Conservation (phyloP, 352 stramenopile species). For the Elongisporangium undulatum region DNA sequence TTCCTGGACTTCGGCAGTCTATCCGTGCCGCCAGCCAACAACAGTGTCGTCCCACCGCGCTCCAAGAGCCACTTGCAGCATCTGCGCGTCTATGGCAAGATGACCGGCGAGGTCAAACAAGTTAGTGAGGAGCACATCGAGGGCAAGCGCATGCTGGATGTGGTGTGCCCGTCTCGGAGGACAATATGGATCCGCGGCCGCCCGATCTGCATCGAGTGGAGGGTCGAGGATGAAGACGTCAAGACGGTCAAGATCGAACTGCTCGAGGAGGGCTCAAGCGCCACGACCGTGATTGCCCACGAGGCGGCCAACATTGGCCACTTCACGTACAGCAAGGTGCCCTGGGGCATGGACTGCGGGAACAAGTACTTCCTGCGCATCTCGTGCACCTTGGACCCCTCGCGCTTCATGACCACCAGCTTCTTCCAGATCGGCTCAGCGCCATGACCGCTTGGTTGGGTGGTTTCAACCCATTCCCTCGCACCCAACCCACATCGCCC, state of each 20-base stretch:
- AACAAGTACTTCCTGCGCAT: constrained; percentile 78
- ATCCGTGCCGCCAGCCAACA: constrained; percentile 14
- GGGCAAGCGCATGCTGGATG: constrained; percentile 31
- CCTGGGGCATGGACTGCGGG: constrained; percentile 79
- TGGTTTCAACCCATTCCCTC: background rate
- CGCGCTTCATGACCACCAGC: constrained; percentile 52
- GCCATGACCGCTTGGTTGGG: background rate
- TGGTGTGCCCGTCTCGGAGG: constrained; percentile 28
- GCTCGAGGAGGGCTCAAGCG: constrained; percentile 52
- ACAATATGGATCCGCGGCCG: constrained; percentile 75
- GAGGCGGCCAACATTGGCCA: constrained; percentile 61
- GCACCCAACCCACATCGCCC: background rate
- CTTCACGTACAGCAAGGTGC: constrained; percentile 71
- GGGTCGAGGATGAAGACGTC: constrained; percentile 47
- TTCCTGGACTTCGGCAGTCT: constrained; percentile 24
- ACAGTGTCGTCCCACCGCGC: constrained; percentile 5
- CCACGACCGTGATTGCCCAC: constrained; percentile 58
- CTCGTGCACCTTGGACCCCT: constrained; percentile 27
- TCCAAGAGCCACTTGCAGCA: constrained; percentile 41
- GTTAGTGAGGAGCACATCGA: constrained; percentile 27
- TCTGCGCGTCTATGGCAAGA: constrained; percentile 50
- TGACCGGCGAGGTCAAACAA: constrained; percentile 7
- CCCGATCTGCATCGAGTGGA: constrained; percentile 70
- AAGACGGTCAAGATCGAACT: constrained; percentile 61
- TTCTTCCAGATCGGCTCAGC: constrained; percentile 71